Base-by-base conservation (phyloP, 2,329 filamentous ascomycete species). In the Niveomyces coronatus region DNA sequence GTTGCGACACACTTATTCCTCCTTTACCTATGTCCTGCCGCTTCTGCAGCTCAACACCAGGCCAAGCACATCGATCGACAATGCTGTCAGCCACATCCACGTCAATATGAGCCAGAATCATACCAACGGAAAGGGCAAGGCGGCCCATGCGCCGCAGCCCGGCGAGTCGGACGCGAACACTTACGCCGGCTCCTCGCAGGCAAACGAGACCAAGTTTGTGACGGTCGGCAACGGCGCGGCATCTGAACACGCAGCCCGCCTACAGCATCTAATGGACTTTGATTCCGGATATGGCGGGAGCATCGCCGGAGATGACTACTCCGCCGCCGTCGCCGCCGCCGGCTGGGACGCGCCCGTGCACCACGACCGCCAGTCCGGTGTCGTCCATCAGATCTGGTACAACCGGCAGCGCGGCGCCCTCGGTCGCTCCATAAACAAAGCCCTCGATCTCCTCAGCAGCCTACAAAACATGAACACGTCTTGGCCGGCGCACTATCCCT, bases 401-500 rank as follows among this genome's bases (percentile, higher is more conserved):
- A 96, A 96, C 60, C 78, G 86, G 52, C 94, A 96, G 57, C 79
- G 88, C 42, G 84, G 80, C 5, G 78, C 84, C 22, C 75, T 98
- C n/a, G 85, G 78, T 30, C 82, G 88, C 43, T 83, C 87, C 11
- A 95, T 98, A 54, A 84, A 80, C 53, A 77, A 79, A 49, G 89
- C 88, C 8, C 76, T 95, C 41, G 86, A 95, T 43, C 76, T 86
- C 3, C 64, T 98, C 47, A 81, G 82, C 57, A 77, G 76, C 43
- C 71, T 98, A 41, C 88, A 94, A 59, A 74, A 88, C 45, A 91
- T 85, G 72, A 98, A 98, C 53, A 67, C 81, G 11, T 75, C 79
- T 53, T 96, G 91, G 91, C 91, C 91, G 1, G 89, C 88, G 22
- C 85, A 93, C 56, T 98, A 98, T 57, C 91, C 91, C 37, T 85